Percentiles rank a stretch among this genome's conserved stretches.
These are phyloP conservation scores for Yamadazyma atmosphaerica DNA, from an alignment of 1,139 yeast species.

Conservation along the genomic window DNA sequence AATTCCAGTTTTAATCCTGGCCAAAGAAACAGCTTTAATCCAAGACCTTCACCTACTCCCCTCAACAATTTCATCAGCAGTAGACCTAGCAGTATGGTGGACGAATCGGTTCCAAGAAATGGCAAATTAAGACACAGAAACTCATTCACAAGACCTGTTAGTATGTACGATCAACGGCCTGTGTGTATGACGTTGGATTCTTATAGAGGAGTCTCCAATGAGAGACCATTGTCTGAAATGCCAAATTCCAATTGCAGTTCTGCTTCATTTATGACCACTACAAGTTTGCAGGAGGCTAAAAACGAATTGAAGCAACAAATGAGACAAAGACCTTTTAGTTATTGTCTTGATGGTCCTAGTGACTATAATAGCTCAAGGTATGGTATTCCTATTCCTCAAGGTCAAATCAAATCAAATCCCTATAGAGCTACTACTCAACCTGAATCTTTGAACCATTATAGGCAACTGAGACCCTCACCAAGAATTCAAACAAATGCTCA, in stretches of 20 bases:
- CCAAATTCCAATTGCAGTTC: conserved; percentile 1
- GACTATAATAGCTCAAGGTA: conserved; percentile 36
- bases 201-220: conserved; percentile 11
- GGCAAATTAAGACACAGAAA: conserved; percentile 8
- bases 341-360: conserved; percentile 32
- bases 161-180: conserved; percentile 10
- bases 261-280: conserved; percentile 5
- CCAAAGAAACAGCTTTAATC: no score
- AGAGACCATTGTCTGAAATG: conserved; percentile 5
- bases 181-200: conserved; percentile 12
- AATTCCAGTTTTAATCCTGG: not conserved
- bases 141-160: conserved; percentile 8
- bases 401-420: conserved; percentile 7
- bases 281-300: conserved; percentile 18
- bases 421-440: conserved; percentile 5
- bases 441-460: not conserved
- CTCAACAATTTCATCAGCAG: not conserved
- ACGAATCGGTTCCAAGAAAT: no score
- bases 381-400: conserved; percentile 14
- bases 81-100: no score
- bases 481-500: not conserved
- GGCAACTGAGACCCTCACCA: no score
- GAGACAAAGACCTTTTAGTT: conserved; percentile 32
- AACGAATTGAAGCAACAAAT: conserved; percentile 23
- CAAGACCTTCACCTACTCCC: conserved; percentile 1